phyloP scores from a whole-genome alignment of 441 rosid genomes.

The Populus hybrid region DNA sequence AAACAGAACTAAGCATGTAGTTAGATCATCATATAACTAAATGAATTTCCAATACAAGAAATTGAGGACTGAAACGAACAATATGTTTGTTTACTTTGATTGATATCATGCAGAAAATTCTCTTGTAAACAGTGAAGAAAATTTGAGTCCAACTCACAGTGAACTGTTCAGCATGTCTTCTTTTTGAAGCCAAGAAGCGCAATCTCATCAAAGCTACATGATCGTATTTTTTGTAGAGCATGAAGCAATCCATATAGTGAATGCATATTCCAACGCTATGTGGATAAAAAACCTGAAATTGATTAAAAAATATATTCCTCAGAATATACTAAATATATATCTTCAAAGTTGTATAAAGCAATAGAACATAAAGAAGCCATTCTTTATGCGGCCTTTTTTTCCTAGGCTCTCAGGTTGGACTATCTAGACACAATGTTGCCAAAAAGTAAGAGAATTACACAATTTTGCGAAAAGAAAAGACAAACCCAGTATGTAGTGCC shows the following conservation, averaged over 20 bases:
- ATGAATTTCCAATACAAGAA: neutral
- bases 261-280: conserved; percentile 76
- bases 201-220: conserved; percentile 79
- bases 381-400: neutral
- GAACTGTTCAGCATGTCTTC: conserved; percentile 84
- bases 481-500: neutral
- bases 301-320: neutral
- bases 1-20: neutral
- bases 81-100: neutral
- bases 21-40: neutral
- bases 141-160: conserved; percentile 56
- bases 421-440: too few relatives aligned
- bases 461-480: too few relatives aligned
- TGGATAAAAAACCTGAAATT: conserved; percentile 89
- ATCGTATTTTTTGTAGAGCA: conserved; percentile 92
- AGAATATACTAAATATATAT: conserved; percentile 6
- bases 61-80: neutral
- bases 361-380: neutral
- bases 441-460: too few relatives aligned
- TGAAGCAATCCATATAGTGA: conserved; percentile 84
- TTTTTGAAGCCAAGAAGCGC: conserved; percentile 74
- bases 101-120: neutral
- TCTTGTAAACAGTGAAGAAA: neutral
- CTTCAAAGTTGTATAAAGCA: neutral
- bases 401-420: neutral